These are phyloP conservation scores for Mortierella alpina DNA, from an alignment of 192 early-diverging fungal genomes.

Conservation along the genomic window DNA sequence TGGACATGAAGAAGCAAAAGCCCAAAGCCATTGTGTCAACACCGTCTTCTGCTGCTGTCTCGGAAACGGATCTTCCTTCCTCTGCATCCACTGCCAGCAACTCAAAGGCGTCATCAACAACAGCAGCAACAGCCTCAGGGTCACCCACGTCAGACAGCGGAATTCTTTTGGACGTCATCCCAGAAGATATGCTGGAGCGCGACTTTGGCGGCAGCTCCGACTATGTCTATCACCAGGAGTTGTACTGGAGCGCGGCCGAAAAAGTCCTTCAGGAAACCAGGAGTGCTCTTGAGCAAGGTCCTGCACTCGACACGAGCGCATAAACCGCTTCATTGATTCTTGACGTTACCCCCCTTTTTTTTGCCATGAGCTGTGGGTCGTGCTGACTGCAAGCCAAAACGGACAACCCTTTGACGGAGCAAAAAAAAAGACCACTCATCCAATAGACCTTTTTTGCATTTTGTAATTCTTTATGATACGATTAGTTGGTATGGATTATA, in stretches of 20 bases:
- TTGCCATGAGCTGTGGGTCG: not conserved
- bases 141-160: constrained; percentile 53
- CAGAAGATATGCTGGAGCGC: constrained; percentile 67
- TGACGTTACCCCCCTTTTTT: not conserved
- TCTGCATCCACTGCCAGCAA: not conserved
- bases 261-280: constrained; percentile 13
- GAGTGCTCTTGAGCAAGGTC: constrained; percentile 5
- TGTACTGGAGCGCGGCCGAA: constrained; percentile 71
- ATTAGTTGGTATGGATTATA: too few relatives aligned
- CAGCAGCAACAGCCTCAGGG: constrained; percentile 16
- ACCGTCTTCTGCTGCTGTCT: constrained; percentile 33
- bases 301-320: not conserved
- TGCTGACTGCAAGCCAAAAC: not conserved
- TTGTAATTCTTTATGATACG: too few relatives aligned
- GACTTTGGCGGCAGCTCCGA: constrained; percentile 80
- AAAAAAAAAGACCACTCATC: too few relatives aligned
- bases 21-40: constrained; percentile 20
- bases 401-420: not conserved
- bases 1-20: constrained; percentile 69
- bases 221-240: constrained; percentile 74
- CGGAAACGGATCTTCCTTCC: constrained; percentile 20
- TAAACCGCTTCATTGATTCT: not conserved
- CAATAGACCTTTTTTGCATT: too few relatives aligned
- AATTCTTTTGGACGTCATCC: constrained; percentile 63
- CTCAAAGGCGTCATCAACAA: not conserved